phyloP scores from a whole-genome alignment of 257 asterid species.

The Voacanga thouarsii region DNA sequence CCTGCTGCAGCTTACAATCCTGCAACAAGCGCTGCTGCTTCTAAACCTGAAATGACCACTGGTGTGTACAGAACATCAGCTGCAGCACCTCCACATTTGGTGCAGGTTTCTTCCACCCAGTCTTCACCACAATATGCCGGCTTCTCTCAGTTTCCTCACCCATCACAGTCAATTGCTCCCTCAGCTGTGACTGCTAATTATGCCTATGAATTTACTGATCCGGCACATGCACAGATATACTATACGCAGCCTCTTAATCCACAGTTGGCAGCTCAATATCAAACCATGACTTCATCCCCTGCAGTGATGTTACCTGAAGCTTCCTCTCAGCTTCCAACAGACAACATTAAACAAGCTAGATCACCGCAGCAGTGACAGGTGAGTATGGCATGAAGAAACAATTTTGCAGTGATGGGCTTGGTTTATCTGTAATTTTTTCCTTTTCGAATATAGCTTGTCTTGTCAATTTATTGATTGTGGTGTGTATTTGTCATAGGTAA shows the following conservation, averaged over 20 bases:
- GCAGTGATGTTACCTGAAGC: conserved; percentile 40
- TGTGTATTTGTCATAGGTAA: conserved; percentile 52
- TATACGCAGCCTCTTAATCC: conserved; percentile 66
- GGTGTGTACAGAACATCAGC: conserved; percentile 55
- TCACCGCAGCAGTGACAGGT: conserved; percentile 52
- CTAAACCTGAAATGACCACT: conserved; percentile 58
- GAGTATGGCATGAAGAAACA: conserved; percentile 56
- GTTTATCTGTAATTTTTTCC: conserved; percentile 34
- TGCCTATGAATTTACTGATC: conserved; percentile 64
- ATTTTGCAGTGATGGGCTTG: conserved; percentile 71
- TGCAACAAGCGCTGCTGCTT: conserved; percentile 36
- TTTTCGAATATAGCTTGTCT: conserved; percentile 34
- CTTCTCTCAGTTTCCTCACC: conserved; percentile 69
- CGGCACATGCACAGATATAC: conserved; percentile 61
- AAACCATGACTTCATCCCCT: conserved; percentile 56
- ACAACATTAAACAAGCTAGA: conserved; percentile 52
- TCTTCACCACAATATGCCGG: conserved; percentile 62
- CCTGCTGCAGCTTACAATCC: conserved; percentile 45
- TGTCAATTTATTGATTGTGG: conserved; percentile 56
- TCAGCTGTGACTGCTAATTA: conserved; percentile 52
- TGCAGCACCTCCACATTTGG: conserved; percentile 44
- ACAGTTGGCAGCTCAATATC: conserved; percentile 71
- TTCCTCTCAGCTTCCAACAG: conserved; percentile 53
- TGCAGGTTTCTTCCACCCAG: conserved; percentile 57
- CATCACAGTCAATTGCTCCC: conserved; percentile 65